phyloP scores from a whole-genome alignment of 2,329 filamentous ascomycete genomes.

The Ophiostoma ips region DNA sequence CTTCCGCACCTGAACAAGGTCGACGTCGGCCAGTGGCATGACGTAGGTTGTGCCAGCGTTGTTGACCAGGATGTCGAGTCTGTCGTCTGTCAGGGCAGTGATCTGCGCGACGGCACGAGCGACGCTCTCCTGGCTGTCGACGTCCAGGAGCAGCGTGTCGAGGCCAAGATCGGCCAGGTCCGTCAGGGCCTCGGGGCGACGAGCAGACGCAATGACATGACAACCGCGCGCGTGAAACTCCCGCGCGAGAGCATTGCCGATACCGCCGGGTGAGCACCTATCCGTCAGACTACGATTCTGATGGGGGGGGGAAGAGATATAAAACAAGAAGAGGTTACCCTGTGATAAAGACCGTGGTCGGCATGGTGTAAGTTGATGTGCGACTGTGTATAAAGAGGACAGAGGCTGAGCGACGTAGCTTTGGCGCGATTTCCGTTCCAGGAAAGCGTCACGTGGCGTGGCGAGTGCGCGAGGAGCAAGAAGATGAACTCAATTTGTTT shows the following conservation, averaged over 20 bases:
- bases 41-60: conserved; percentile 34
- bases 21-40: conserved; percentile 36
- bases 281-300: neutral
- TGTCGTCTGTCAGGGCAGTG: conserved; percentile 24
- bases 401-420: too few species aligned
- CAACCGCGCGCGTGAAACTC: conserved; percentile 21
- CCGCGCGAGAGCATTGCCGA: conserved; percentile 20
- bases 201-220: conserved; percentile 26
- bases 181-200: conserved; percentile 22
- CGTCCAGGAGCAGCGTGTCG: conserved; percentile 18
- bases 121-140: conserved; percentile 18
- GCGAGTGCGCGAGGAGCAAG: too few species aligned
- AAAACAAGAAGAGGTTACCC: neutral
- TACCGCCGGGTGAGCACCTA: conserved; percentile 20
- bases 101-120: conserved; percentile 21
- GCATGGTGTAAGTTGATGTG: too few species aligned
- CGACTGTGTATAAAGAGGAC: too few species aligned
- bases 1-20: conserved; percentile 33
- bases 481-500: too few species aligned
- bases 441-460: too few species aligned
- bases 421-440: too few species aligned
- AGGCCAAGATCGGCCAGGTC: conserved; percentile 16
- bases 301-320: too few species aligned
- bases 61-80: conserved; percentile 43
- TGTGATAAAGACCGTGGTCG: neutral